Evolutionary conservation across 139 green algal genomes (phyloP).

Genomic region (Chlamydomonas sp.): DNA sequence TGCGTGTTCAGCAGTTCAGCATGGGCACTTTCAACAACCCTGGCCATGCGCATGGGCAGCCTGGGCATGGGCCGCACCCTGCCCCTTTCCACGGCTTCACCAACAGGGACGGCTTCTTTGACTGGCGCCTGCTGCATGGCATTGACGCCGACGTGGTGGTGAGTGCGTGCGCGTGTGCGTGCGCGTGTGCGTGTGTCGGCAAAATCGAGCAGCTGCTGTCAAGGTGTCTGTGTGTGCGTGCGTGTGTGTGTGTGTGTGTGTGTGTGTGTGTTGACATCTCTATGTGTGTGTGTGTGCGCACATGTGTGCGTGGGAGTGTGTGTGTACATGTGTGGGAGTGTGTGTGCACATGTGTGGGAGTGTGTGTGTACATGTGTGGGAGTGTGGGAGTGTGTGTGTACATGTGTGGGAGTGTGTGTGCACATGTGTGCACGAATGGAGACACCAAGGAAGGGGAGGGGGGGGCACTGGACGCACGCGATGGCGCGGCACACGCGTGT

Average conservation of each 20-base stretch:
- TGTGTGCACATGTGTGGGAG: neutral
- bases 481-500: neutral
- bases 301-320: too few species aligned
- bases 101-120: slow-evolving; percentile 21
- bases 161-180: neutral
- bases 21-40: too few species aligned
- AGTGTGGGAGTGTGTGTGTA: neutral
- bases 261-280: neutral
- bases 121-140: slow-evolving; percentile 53
- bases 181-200: neutral
- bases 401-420: neutral
- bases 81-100: too few species aligned
- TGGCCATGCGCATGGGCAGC: too few species aligned
- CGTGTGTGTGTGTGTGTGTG: neutral
- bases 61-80: too few species aligned
- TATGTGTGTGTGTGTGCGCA: too few species aligned
- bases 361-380: neutral
- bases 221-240: neutral
- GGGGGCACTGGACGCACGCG: neutral
- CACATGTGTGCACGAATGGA: neutral
- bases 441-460: neutral
- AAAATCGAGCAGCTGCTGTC: neutral
- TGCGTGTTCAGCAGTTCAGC: too few species aligned
- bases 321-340: neutral
- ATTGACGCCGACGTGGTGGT: slow-evolving; percentile 50